phyloP scores from a whole-genome alignment of 2,329 filamentous ascomycete genomes.

The Trichoderma breve region DNA sequence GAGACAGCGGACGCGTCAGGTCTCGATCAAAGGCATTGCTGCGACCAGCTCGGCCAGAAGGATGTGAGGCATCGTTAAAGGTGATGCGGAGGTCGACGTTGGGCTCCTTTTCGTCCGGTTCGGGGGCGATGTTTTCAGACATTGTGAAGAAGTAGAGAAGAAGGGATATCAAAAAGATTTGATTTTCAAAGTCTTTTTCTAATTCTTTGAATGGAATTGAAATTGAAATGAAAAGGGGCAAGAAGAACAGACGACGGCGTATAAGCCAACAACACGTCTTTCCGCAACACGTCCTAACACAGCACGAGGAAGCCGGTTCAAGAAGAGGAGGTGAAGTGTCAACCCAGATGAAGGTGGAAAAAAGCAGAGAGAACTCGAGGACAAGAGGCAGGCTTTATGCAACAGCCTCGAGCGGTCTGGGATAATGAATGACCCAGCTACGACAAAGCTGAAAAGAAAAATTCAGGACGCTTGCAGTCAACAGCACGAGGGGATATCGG shows the following conservation, averaged over 20 bases:
- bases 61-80: slow-evolving; percentile 27
- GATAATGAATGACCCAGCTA: background rate
- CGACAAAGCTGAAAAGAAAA: background rate
- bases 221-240: background rate
- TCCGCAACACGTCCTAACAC: background rate
- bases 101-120: slow-evolving; percentile 26
- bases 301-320: background rate
- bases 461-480: background rate
- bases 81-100: slow-evolving; percentile 28
- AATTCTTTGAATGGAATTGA: background rate
- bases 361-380: background rate
- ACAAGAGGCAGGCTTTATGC: slow-evolving; percentile 5
- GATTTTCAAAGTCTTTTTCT: background rate
- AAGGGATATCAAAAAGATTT: background rate
- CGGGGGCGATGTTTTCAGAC: slow-evolving; percentile 24
- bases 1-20: slow-evolving; percentile 25
- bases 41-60: slow-evolving; percentile 19
- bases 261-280: background rate
- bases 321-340: background rate
- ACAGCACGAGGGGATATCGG: background rate
- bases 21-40: slow-evolving; percentile 20
- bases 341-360: background rate
- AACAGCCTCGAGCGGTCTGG: background rate
- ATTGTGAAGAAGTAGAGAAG: slow-evolving; percentile 17
- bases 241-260: background rate